phyloP scores from a whole-genome alignment of 2,329 filamentous ascomycete species.

The Aspergillus sergii region DNA sequence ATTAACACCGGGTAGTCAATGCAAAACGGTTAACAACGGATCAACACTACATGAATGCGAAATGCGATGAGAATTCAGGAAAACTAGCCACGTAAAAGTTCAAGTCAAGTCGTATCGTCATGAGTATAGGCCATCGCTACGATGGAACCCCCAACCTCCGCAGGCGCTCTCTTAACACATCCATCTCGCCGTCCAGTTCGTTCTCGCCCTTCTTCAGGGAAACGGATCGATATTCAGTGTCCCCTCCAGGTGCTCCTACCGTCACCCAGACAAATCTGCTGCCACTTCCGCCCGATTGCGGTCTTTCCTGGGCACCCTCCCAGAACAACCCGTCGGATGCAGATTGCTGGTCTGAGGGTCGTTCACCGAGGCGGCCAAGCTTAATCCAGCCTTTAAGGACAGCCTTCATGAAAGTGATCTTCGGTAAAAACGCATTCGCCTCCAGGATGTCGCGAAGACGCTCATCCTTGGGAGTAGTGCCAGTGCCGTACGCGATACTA shows the following conservation, averaged over 20 bases:
- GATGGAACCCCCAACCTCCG: conserved; percentile 26
- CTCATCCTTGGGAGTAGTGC: conserved; percentile 37
- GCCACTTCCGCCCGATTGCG: conserved; percentile 46
- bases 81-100: conserved; percentile 1
- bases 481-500: conserved; percentile 40
- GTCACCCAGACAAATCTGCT: conserved; percentile 57
- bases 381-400: conserved; percentile 46
- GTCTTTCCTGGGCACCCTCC: conserved; percentile 46
- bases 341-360: conserved; percentile 20
- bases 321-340: conserved; percentile 35
- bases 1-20: background rate
- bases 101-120: conserved; percentile 28
- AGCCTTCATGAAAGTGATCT: conserved; percentile 44
- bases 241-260: conserved; percentile 51
- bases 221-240: conserved; percentile 46
- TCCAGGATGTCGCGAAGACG: conserved; percentile 46
- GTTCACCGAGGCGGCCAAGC: conserved; percentile 41
- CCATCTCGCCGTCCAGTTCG: conserved; percentile 31
- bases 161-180: conserved; percentile 32
- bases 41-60: conserved; percentile 1
- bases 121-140: conserved; percentile 13
- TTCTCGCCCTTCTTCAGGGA: conserved; percentile 29
- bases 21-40: background rate
- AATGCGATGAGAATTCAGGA: background rate
- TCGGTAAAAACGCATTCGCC: conserved; percentile 48